Conservation (phyloP, 1,284 basidiomycete genomes). For the Irpex sp. region DNA sequence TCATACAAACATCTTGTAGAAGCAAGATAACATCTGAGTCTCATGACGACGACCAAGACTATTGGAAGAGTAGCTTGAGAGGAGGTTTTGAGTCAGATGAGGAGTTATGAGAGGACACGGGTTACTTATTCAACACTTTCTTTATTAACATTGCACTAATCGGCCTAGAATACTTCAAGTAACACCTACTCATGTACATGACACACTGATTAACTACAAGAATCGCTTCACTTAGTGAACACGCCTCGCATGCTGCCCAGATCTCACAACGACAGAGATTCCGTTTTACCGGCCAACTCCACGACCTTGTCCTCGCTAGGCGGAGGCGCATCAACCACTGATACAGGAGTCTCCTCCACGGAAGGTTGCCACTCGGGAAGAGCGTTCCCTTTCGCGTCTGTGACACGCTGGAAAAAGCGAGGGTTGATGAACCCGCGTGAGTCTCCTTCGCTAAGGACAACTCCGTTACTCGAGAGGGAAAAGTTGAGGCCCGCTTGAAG, state of each 20-base stretch:
- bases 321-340: background rate
- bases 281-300: background rate
- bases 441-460: constrained; percentile 78
- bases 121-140: background rate
- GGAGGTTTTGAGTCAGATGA: background rate
- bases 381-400: constrained; percentile 32
- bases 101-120: background rate
- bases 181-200: background rate
- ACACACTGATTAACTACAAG: no score
- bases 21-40: background rate
- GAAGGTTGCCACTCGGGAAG: constrained; percentile 31
- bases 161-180: background rate
- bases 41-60: background rate
- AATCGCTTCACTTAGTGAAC: no score
- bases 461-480: constrained; percentile 77
- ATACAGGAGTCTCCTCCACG: background rate
- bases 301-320: background rate
- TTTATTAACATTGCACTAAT: background rate
- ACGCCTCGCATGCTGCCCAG: background rate
- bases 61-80: background rate
- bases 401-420: constrained; percentile 63
- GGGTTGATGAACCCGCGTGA: constrained; percentile 50
- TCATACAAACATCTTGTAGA: background rate
- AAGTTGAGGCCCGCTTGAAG: constrained; percentile 72
- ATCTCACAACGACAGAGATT: background rate